A percentile compares a stretch with the other conserved stretches of the same genome.
phyloP scores from a whole-genome alignment of 2,329 filamentous ascomycete species.

The Phaeomoniella chlamydospora region DNA sequence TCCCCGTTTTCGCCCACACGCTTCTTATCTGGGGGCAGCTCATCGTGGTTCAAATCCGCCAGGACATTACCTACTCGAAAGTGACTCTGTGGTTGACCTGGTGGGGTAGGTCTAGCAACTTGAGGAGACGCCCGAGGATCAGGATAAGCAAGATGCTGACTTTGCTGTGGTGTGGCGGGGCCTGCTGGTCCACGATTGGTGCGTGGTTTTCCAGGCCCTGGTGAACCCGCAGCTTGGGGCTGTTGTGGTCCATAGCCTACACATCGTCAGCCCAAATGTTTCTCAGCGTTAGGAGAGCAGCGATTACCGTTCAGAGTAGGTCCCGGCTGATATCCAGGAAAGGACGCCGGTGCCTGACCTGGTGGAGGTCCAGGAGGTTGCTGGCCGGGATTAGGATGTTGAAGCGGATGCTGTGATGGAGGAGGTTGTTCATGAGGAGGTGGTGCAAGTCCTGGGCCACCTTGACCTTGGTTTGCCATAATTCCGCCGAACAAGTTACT shows the following conservation, averaged over 20 bases:
- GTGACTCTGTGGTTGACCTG: slow-evolving; percentile 37
- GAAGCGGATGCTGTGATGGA: slow-evolving; percentile 40
- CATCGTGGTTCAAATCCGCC: slow-evolving; percentile 75
- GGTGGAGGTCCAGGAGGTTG: slow-evolving; percentile 18
- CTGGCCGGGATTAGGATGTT: slow-evolving; percentile 42
- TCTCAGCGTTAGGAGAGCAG: slow-evolving; percentile 7
- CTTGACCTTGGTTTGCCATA: slow-evolving; percentile 81
- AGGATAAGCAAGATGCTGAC: slow-evolving; percentile 72
- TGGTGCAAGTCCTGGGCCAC: slow-evolving; percentile 69
- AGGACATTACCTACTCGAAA: slow-evolving; percentile 52
- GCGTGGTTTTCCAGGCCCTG: slow-evolving; percentile 64
- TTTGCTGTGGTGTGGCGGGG: slow-evolving; percentile 84
- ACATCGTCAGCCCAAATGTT: slow-evolving; percentile 35
- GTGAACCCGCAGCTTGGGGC: slow-evolving; percentile 72
- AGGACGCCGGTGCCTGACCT: slow-evolving; percentile 59
- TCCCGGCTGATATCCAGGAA: slow-evolving; percentile 55
- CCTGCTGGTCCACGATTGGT: slow-evolving; percentile 47
- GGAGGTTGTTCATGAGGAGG: slow-evolving; percentile 54
- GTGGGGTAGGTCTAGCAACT: slow-evolving; percentile 68
- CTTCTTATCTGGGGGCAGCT: slow-evolving; percentile 74
- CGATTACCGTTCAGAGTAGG: slow-evolving; percentile 47
- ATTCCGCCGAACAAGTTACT: slow-evolving; percentile 91
- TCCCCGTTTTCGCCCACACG: slow-evolving; percentile 59
- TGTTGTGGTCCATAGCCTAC: slow-evolving; percentile 67
- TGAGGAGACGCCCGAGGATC: slow-evolving; percentile 73